Percentiles rank a stretch among this genome's conserved stretches.
Conservation (phyloP, 208 protist genomes). For the Leishmania gerbilli region DNA sequence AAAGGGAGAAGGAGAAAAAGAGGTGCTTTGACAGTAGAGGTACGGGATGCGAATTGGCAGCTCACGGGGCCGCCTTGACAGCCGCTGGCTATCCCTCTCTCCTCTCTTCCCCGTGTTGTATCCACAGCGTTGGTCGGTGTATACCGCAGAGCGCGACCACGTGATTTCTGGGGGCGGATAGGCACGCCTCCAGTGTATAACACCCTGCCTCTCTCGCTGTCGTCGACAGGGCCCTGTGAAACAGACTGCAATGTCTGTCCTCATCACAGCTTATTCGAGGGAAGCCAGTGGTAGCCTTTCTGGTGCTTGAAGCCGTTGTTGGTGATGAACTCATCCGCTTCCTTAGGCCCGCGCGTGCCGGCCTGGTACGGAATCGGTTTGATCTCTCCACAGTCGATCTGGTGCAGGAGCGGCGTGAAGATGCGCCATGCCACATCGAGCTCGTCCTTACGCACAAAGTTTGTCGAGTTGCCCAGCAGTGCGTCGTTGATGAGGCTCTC, state of each 20-base stretch:
- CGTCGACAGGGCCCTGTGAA: background rate
- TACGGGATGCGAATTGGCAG: background rate
- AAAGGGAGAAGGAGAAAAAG: background rate
- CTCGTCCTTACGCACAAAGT: conserved; percentile 93
- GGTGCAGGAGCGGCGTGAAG: conserved; percentile 89
- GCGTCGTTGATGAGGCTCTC: conserved; percentile 91
- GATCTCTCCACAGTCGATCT: conserved; percentile 81
- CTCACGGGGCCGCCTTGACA: background rate
- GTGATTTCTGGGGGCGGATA: background rate
- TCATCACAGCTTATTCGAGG: conserved; percentile 63
- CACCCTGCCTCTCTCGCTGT: background rate
- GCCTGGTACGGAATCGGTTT: conserved; percentile 71
- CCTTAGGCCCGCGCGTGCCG: conserved; percentile 81
- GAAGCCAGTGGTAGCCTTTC: conserved; percentile 53
- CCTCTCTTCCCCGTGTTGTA: background rate
- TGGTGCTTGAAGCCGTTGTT: conserved; percentile 62
- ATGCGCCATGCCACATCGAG: conserved; percentile 92
- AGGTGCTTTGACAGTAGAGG: background rate
- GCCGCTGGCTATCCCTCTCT: background rate
- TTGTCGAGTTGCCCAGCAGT: conserved; percentile 81
- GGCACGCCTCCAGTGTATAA: background rate
- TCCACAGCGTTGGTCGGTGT: background rate
- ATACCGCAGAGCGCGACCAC: background rate
- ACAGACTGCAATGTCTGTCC: background rate
- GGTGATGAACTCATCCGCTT: conserved; percentile 69